A percentile compares a stretch with the other conserved stretches of the same genome.
These are phyloP conservation scores for Colletotrichum sp. DNA, from an alignment of 2,329 filamentous ascomycete species.

Conservation along the genomic window DNA sequence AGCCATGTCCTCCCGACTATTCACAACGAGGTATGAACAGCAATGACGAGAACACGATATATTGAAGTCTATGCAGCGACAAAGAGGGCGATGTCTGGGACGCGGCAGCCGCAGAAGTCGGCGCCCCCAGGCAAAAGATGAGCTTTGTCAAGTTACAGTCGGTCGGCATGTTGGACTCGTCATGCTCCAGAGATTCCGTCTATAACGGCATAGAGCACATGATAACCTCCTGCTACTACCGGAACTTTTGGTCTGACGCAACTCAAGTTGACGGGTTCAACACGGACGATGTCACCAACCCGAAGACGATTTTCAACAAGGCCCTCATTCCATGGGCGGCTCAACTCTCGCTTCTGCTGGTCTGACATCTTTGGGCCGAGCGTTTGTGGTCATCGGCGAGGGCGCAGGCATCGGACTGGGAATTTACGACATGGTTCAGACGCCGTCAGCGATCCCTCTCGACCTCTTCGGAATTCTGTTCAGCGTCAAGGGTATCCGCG, in stretches of 20 bases:
- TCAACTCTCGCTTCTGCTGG: not conserved
- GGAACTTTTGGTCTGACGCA: not conserved
- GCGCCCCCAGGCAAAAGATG: not conserved
- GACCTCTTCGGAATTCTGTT: not conserved
- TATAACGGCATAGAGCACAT: not conserved
- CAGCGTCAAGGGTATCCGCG: not conserved
- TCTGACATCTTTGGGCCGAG: not conserved
- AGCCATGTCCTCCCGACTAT: not conserved
- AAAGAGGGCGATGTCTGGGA: not conserved
- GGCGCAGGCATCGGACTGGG: not conserved
- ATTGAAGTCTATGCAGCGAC: not conserved
- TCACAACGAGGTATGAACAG: not conserved
- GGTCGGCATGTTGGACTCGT: not conserved
- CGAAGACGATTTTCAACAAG: not conserved
- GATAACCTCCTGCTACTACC: not conserved
- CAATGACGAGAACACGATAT: not conserved
- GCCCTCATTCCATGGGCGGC: too few species aligned
- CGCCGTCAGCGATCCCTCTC: not conserved
- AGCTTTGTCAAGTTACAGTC: not conserved
- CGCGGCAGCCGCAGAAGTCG: not conserved
- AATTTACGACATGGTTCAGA: not conserved
- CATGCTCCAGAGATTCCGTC: not conserved
- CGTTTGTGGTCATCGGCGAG: not conserved
- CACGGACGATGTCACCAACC: not conserved
- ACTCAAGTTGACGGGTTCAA: accelerated